phyloP scores from a whole-genome alignment of 1,139 yeast genomes.

The Hyphopichia buzzinii region DNA sequence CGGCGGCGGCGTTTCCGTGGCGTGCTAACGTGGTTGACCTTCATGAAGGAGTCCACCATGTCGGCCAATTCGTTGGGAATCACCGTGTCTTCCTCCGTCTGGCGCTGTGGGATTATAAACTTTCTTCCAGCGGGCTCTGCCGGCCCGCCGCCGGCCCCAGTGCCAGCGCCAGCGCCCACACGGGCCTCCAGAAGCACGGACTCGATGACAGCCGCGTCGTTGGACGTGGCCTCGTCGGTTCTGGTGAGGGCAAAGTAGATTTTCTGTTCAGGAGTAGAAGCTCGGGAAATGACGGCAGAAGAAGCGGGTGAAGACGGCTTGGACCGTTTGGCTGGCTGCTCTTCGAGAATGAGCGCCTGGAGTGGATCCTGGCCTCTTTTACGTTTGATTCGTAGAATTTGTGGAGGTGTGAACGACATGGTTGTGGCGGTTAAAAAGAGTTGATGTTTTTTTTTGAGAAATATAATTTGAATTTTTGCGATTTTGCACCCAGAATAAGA shows the following conservation, averaged over 20 bases:
- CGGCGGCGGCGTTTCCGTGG: slow-evolving; percentile 8
- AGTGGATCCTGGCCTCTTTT: slow-evolving; percentile 84
- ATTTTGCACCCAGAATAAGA: no score
- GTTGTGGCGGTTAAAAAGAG: no score
- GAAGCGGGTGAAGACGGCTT: slow-evolving; percentile 38
- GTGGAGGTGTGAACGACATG: slow-evolving; percentile 38
- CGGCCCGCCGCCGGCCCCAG: slow-evolving; percentile 7
- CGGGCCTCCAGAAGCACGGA: slow-evolving; percentile 19
- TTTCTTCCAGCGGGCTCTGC: slow-evolving; percentile 16
- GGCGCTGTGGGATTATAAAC: slow-evolving; percentile 35
- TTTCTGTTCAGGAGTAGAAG: slow-evolving; percentile 10
- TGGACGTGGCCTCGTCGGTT: slow-evolving; percentile 46
- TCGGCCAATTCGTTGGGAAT: slow-evolving; percentile 64
- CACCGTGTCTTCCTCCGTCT: slow-evolving; percentile 37
- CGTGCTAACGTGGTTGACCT: slow-evolving; percentile 11
- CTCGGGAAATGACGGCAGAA: slow-evolving; percentile 19
- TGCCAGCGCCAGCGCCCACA: slow-evolving; percentile 5
- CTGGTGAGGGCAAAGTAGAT: slow-evolving; percentile 60
- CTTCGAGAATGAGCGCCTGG: slow-evolving; percentile 61
- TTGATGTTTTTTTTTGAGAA: no score
- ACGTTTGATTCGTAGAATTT: slow-evolving; percentile 76
- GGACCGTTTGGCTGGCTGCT: slow-evolving; percentile 41
- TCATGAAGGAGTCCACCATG: slow-evolving; percentile 61
- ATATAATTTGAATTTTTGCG: no score
- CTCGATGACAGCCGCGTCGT: slow-evolving; percentile 19